Evolutionary conservation across 768 basidiomycete species (phyloP).

Genomic region (Lactarius sanguifluus): DNA sequence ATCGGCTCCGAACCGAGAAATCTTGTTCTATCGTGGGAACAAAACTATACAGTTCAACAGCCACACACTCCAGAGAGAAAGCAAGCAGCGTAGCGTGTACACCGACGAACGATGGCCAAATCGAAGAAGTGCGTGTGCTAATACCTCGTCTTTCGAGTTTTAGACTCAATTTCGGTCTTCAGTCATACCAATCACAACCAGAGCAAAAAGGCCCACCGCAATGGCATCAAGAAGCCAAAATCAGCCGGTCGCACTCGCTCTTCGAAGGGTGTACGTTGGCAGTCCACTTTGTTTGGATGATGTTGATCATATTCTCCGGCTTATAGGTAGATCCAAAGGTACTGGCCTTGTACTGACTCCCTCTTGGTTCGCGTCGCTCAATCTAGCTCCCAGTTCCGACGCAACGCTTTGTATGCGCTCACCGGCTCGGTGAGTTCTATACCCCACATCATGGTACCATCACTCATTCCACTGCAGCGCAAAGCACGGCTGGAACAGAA

Average conservation of each 20-base stretch:
- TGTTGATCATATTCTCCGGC: constrained; percentile 19
- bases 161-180: constrained; percentile 20
- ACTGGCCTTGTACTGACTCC: constrained; percentile 16
- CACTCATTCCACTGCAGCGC: constrained; percentile 44
- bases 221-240: constrained; percentile 89
- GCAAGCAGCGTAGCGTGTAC: constrained; percentile 28
- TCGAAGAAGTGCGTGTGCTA: constrained; percentile 82
- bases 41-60: constrained; percentile 37
- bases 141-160: constrained; percentile 16
- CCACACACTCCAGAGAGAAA: constrained; percentile 24
- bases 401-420: constrained; percentile 73
- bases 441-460: neutral
- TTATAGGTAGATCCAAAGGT: constrained; percentile 81
- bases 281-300: constrained; percentile 40
- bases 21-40: constrained; percentile 1
- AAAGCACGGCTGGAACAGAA: constrained; percentile 66
- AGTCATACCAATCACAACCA: constrained; percentile 97
- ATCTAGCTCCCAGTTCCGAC: constrained; percentile 63
- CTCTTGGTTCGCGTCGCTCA: constrained; percentile 1
- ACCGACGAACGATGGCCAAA: constrained; percentile 75
- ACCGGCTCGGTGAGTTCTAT: constrained; percentile 63
- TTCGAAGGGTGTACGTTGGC: constrained; percentile 87
- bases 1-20: constrained; percentile 18
- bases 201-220: constrained; percentile 94
- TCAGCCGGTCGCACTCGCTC: constrained; percentile 67